phyloP scores from a whole-genome alignment of 2,329 filamentous ascomycete species.

The Fusarium xyrophilum region DNA sequence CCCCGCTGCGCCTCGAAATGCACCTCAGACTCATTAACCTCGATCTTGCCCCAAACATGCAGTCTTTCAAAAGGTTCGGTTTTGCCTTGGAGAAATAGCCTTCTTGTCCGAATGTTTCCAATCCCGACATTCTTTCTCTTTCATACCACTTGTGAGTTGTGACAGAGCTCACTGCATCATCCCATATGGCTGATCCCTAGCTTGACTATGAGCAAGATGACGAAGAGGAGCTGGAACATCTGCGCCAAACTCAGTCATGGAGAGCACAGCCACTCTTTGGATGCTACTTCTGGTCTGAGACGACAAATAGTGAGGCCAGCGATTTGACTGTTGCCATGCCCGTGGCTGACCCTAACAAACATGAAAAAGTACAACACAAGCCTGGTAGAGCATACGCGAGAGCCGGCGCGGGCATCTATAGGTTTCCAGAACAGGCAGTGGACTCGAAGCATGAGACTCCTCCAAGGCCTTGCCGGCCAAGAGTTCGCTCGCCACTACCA shows the following conservation, averaged over 20 bases:
- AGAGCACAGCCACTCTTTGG: accelerated
- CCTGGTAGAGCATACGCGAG: background rate
- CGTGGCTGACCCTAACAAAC: background rate
- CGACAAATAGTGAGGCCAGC: accelerated
- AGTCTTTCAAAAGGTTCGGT: background rate
- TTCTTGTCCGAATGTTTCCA: no score
- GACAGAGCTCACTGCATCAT: accelerated
- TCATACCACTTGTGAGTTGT: no score
- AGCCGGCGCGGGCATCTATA: accelerated
- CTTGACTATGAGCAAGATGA: background rate
- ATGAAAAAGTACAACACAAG: background rate
- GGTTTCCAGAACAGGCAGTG: background rate
- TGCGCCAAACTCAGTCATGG: background rate
- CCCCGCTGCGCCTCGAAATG: background rate
- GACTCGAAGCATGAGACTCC: background rate
- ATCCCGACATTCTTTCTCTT: no score
- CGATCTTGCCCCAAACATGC: background rate
- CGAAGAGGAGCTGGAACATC: accelerated
- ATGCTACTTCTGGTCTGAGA: accelerated
- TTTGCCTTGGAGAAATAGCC: no score
- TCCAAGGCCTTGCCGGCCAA: accelerated
- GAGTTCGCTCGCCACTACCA: accelerated
- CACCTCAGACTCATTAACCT: background rate
- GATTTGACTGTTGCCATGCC: background rate
- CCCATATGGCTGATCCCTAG: background rate